Base-by-base conservation (phyloP, 2,329 filamentous ascomycete genomes). In the Dryadomyces sulphureus region DNA sequence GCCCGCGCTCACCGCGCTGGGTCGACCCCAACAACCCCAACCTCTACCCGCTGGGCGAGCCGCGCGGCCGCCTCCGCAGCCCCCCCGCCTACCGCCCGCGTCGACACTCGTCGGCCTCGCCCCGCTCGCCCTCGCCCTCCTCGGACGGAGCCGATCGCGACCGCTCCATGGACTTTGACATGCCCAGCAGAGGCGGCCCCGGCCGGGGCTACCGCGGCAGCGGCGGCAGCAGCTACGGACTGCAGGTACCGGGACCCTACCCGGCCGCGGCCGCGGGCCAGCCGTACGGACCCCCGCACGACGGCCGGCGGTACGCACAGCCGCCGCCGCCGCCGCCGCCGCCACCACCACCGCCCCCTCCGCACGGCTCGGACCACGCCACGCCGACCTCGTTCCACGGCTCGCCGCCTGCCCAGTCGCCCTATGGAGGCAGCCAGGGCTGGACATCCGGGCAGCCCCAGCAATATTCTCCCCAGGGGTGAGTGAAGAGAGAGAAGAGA, bases 381-480 rank as follows among this genome's bases (percentile, higher is more conserved):
- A 67, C 65, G 11, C 65, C 63, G 5, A 60, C 60, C 16, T 67
- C 67, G 4, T 69, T 65, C 50, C 66, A 68, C 38, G 64, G 65
- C 39, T 70, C 68, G 0, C 67, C 66, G 11, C 54, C 59, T 6
- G 56, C 63, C 16, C 63, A 65, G 40, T 69, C 68, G 2, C 64
- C 67, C 0, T 68, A 65, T 49, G 60, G 61, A 19, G 60, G 59
- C 21, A 57, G 53, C 46, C 60, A 64, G 25, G 62, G 60, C 19
- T 64, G 66, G 62, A 59, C 56, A 36, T 57, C 59, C 5, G 58
- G 57, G 41, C 57, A 61, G 46, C 54, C 55, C 32, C 60, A 65
- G 35, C 60, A 65, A 46, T 62, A 58, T 45, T 64, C 62, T 4
- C 62, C 65, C 11, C 63, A 64, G 49, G 61, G 59, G 68, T 70